phyloP scores from a whole-genome alignment of 2,329 filamentous ascomycete species.

The Aspergillus persii region DNA sequence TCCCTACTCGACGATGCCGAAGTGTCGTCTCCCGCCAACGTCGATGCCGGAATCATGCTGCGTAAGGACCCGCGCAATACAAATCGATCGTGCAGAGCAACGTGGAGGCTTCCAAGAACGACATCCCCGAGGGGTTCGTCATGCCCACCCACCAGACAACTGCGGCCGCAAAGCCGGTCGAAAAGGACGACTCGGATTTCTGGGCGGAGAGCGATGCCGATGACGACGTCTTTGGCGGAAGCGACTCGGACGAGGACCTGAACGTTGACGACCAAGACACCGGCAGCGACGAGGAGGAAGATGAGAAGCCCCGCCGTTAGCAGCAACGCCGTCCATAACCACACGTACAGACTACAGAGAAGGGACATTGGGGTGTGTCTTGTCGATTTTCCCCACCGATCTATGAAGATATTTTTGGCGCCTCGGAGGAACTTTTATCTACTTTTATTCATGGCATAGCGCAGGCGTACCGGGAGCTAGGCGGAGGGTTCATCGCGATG shows the following conservation, averaged over 20 bases:
- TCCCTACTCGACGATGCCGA: slow-evolving; percentile 92
- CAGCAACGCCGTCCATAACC: background rate
- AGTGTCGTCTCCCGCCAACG: slow-evolving; percentile 89
- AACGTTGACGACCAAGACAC: slow-evolving; percentile 46
- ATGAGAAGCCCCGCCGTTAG: slow-evolving; percentile 1
- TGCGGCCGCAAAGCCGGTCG: slow-evolving; percentile 52
- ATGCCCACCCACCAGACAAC: slow-evolving; percentile 73
- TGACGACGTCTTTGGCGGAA: slow-evolving; percentile 75
- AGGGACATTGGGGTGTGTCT: background rate
- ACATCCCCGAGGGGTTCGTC: slow-evolving; percentile 74
- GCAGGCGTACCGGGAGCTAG: slow-evolving; percentile 3
- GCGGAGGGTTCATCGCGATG: background rate
- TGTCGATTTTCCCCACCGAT: background rate
- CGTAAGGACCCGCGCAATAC: slow-evolving; percentile 70
- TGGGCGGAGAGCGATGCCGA: slow-evolving; percentile 72
- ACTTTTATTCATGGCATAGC: slow-evolving; percentile 6
- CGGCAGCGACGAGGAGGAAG: slow-evolving; percentile 56
- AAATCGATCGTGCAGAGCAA: slow-evolving; percentile 66
- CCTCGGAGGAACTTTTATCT: slow-evolving; percentile 1
- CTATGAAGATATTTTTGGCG: background rate
- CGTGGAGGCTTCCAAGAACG: slow-evolving; percentile 69
- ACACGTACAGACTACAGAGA: background rate
- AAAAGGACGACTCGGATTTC: slow-evolving; percentile 72
- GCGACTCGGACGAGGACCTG: slow-evolving; percentile 57
- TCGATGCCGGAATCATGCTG: slow-evolving; percentile 85